phyloP scores from a whole-genome alignment of 1,139 yeast species.

The Blastobotrys niveus region DNA sequence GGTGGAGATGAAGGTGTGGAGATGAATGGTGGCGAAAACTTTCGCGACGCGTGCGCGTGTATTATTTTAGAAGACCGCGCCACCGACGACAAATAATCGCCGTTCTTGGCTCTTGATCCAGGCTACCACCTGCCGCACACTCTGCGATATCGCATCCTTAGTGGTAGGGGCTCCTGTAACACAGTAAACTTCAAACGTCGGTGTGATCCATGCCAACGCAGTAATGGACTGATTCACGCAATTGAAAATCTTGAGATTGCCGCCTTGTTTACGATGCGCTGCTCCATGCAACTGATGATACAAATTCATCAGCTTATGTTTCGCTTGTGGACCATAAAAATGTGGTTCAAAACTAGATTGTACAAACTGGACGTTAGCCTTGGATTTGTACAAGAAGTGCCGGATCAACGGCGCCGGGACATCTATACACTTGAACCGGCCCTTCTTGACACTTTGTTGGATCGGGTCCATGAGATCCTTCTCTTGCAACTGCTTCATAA shows the following conservation, averaged over 20 bases:
- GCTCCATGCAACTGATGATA: conserved; percentile 42
- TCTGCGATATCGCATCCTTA: conserved; percentile 45
- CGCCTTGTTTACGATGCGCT: conserved; percentile 29
- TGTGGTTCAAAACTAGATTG: conserved; percentile 39
- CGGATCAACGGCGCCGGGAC: conserved; percentile 57
- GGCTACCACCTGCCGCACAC: conserved; percentile 47
- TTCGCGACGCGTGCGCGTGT: not conserved
- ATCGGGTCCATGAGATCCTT: conserved; percentile 37
- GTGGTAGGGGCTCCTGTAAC: conserved; percentile 46
- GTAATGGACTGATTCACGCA: conserved; percentile 35
- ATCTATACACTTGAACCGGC: conserved; percentile 44
- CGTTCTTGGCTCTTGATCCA: conserved; percentile 58
- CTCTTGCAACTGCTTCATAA: conserved; percentile 42
- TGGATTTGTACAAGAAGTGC: conserved; percentile 78
- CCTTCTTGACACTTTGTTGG: conserved; percentile 37
- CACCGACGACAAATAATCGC: conserved; percentile 54
- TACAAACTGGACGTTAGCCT: conserved; percentile 54
- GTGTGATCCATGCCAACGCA: conserved; percentile 53
- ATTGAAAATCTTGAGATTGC: conserved; percentile 31
- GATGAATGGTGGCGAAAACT: not conserved
- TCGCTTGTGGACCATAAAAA: conserved; percentile 28
- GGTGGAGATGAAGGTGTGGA: not conserved
- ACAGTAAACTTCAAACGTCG: conserved; percentile 50
- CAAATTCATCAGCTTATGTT: conserved; percentile 37
- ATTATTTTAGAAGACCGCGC: conserved; percentile 42